These are phyloP conservation scores for Suillus fuscotomentosus DNA, from an alignment of 768 basidiomycete species.

Conservation along the genomic window DNA sequence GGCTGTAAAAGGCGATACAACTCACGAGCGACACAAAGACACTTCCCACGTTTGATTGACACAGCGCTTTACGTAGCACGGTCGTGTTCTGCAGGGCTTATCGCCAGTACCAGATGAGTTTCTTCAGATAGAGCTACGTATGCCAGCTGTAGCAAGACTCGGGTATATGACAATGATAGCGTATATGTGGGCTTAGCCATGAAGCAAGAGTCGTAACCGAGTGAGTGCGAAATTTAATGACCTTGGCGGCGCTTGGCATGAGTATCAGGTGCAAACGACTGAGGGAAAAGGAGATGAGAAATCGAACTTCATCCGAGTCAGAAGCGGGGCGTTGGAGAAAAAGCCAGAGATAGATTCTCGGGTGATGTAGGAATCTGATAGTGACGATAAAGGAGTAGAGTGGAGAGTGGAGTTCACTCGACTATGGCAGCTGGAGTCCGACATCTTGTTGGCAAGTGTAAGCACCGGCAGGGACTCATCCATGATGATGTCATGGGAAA, in stretches of 20 bases:
- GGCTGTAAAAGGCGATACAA: neutral
- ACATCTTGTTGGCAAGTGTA: neutral
- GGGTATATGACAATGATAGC: neutral
- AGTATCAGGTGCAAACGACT: no score
- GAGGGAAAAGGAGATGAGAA: neutral
- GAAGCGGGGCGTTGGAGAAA: neutral
- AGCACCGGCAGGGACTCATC: no score
- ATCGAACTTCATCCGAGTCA: neutral
- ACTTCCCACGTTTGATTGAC: neutral
- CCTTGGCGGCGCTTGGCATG: neutral
- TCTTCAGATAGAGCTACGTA: neutral
- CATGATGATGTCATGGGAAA: neutral
- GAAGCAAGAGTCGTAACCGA: neutral
- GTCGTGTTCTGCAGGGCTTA: neutral
- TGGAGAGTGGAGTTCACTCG: neutral
- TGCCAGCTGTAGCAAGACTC: neutral
- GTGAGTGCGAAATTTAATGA: neutral
- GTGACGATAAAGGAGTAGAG: neutral
- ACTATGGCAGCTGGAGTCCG: neutral
- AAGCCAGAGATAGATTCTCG: neutral
- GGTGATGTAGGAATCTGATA: neutral
- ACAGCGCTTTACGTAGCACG: neutral
- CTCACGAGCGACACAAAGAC: neutral
- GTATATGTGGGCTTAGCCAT: neutral
- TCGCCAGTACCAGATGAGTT: neutral